Percentiles rank a stretch among this genome's conserved stretches.
Conservation (phyloP, 495 filamentous ascomycete genomes). For the Cercophora scortea region DNA sequence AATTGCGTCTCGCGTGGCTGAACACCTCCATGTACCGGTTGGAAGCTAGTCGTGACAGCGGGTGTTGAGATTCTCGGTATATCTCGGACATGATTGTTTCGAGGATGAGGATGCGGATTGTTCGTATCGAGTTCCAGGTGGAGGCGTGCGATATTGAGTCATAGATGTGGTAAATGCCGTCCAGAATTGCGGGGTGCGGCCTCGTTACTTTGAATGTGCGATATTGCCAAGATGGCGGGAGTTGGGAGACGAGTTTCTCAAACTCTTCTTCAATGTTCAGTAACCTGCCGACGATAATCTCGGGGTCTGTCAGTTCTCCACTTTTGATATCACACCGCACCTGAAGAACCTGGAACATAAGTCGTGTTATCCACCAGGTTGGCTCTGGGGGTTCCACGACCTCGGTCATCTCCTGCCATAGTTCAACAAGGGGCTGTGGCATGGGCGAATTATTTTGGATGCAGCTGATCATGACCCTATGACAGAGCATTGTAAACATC, state of each 20-base stretch:
- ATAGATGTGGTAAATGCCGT: constrained; percentile 48
- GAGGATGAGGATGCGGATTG: constrained; percentile 48
- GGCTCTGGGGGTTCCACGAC: constrained; percentile 16
- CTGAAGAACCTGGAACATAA: constrained; percentile 39
- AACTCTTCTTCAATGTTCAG: constrained; percentile 46
- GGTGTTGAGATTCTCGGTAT: constrained; percentile 10
- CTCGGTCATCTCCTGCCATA: constrained; percentile 26
- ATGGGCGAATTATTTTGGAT: constrained; percentile 28
- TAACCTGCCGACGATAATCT: constrained; percentile 37
- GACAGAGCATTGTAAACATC: constrained; percentile 51
- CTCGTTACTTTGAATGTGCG: constrained; percentile 22
- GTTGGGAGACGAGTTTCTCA: constrained; percentile 30
- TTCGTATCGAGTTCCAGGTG: constrained; percentile 51
- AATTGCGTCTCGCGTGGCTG: constrained; percentile 19
- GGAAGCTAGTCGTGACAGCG: constrained; percentile 4
- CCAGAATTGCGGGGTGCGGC: constrained; percentile 34
- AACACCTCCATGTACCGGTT: constrained; percentile 15
- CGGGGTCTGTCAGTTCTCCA: constrained; percentile 27
- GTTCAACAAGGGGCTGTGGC: constrained; percentile 26
- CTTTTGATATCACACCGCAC: constrained; percentile 33
- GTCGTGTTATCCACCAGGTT: constrained; percentile 17
- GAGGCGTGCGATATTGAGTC: constrained; percentile 40
- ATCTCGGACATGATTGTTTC: constrained; percentile 41
- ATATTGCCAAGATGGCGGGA: constrained; percentile 33
- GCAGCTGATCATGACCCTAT: constrained; percentile 34